Base-by-base conservation (phyloP, 306 rosid genomes). In the Hippophae tibetana region DNA sequence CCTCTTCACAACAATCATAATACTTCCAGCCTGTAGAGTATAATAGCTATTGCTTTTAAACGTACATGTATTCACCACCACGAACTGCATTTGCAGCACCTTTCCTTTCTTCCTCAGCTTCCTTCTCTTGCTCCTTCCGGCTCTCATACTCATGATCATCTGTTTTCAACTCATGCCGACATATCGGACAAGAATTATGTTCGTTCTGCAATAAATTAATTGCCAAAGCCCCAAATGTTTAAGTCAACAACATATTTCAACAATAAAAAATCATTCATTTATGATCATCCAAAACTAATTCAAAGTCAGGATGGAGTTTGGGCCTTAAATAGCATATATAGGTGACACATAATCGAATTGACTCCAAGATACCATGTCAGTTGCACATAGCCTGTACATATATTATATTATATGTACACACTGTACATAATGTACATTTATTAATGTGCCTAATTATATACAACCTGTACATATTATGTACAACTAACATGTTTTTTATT, bases 1-100 rank as follows among this genome's bases (percentile, higher is more conserved):
- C 5, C 4, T 1, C 38, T 31, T 31, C 38, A 31, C 38, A 31
- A 31, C 23, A 18, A 18, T 18, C 23, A 18, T 18, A 18, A 18
- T 18, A 18, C 38, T 31, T 31, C 38, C 38, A 2, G 38, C 38
- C 38, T 31, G 5, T 31, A 31, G 3, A 31, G 38, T 31, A 31
- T 31, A 31, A 2, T 31, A 31, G 38, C 5, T 2, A 31, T 2
- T 31, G 38, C 1, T 2, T 49, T 13, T 79, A 92, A 75, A 88
- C 90, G 73, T 92, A 88, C 96, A 92, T 92, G 69, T 73, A 88
- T 84, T 92, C 95, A 62, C 99, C 99, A 23, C 96, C 96, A 53
- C 95, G 79, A 70, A 92, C 11, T 2, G 99, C 99, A 66, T 92
- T 92, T 63, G 81, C 96, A 14, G 94, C 99, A 38, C 99, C 94